A percentile compares a stretch with the other conserved stretches of the same genome.
These are phyloP conservation scores for Hypoxylon rubiginosum DNA, from an alignment of 2,329 filamentous ascomycete genomes.

Conservation along the genomic window DNA sequence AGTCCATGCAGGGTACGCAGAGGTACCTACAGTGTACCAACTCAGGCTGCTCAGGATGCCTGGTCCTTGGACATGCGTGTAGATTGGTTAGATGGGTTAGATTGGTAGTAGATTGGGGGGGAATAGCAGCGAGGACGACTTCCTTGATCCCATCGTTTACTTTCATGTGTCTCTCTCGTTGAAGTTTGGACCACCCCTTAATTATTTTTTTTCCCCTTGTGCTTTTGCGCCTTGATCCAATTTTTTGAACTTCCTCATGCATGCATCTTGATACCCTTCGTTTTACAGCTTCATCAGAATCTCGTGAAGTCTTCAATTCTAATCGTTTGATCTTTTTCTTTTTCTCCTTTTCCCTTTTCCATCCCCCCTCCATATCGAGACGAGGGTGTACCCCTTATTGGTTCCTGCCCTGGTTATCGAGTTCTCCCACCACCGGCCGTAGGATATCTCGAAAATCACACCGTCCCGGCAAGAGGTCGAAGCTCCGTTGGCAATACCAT, in stretches of 20 bases:
- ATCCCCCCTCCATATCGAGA: constrained; percentile 14
- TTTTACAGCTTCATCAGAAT: constrained; percentile 29
- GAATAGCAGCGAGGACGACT: constrained; percentile 28
- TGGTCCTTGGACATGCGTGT: constrained; percentile 5
- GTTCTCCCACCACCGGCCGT: constrained; percentile 26
- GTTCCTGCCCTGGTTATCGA: constrained; percentile 30
- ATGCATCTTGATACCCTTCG: constrained; percentile 44
- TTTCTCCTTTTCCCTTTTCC: no score
- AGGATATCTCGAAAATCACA: constrained; percentile 41
- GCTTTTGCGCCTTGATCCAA: constrained; percentile 26
- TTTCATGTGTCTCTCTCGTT: constrained; percentile 30
- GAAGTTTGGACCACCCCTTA: constrained; percentile 39
- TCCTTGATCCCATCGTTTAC: constrained; percentile 34
- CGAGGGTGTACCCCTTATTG: constrained; percentile 22
- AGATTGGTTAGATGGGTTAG: no score
- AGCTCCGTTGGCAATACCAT: constrained; percentile 46
- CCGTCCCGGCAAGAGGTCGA: constrained; percentile 42
- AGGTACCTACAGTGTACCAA: constrained; percentile 20
- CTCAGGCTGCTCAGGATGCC: constrained; percentile 27
- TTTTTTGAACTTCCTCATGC: constrained; percentile 38
- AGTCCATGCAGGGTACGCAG: constrained; percentile 31
- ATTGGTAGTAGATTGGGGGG: constrained; percentile 17
- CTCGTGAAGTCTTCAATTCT: constrained; percentile 40
- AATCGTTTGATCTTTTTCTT: constrained; percentile 34
- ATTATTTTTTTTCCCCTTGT: constrained; percentile 23